Evolutionary conservation across 805 yeast genomes (phyloP), one percentile per base, ranked within the genome.

Genomic region (Gaillardinia entomophila): DNA sequence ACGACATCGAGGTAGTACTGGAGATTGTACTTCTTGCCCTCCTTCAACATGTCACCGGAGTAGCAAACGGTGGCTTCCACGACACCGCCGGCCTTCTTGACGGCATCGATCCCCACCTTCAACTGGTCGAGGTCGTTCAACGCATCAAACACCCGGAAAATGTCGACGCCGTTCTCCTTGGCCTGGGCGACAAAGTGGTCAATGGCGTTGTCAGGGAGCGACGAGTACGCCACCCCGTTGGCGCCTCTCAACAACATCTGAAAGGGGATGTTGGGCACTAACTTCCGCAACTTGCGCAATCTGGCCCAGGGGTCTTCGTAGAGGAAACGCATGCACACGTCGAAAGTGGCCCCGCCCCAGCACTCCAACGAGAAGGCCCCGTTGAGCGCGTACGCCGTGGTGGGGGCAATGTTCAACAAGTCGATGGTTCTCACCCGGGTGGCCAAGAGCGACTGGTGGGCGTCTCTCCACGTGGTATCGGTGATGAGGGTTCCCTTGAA

Each of bases 331-430:
- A 92, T 89, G 34, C 96, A 83, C 34, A 92, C 99, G 56, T 92
- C 99, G 52, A 92, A 92, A 24, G 99, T 92, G 34, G 99, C 99
- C 66, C 99, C 99, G 67, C 99, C 99, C 99, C 99, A 92, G 71
- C 98, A 92, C 68, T 92, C 99, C 34, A 92, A 70, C 13, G 99
- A 92, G 60, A 88, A 92, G 3, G 95, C 95, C 42, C 90, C 89
- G 44, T 81, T 63, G 48, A 88, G 66, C 14, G 96, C 97, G 53
- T 83, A 81, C 3, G 96, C 85, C 20, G 99, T 92, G 36, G 94
- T 77, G 38, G 88, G 89, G 15, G 98, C 99, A 67, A 92, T 86
- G 48, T 88, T 83, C 32, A 82, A 68, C 53, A 92, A 68, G 62
- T 92, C 99, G 47, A 84, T 75, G 16, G 98, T 92, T 66, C 99